Base-by-base conservation (phyloP, 2,329 filamentous ascomycete genomes). In the Boeremia lycopersici region DNA sequence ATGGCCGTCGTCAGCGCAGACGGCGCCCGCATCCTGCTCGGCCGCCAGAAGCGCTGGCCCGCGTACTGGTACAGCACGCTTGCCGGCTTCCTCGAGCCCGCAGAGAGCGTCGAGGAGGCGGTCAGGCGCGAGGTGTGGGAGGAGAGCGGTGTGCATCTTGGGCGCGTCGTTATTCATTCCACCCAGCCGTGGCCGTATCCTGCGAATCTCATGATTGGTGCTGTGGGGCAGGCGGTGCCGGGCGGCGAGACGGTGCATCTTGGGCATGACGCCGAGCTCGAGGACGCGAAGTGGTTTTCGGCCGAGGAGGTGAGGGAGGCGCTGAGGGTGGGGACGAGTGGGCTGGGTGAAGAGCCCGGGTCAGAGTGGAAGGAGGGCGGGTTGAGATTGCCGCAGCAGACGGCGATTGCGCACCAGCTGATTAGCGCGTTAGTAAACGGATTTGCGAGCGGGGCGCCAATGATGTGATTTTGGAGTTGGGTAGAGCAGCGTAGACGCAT, bases 321-420 rank as follows among this genome's bases (percentile, higher is more conserved):
- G 1, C 76, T 98, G 70, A 76, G 77, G 52, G 78, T 84, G 8
- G 89, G 90, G 0, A 86, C 86, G 0, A 88, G 86, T 72, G 82
- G 82, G 2, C 70, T 96, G 54, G 89, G 86, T 12, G 88, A 89
- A 36, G 72, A 79, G 1, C 78, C 88, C 1, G 84, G 85, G 0
- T 77, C 83, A 35, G 88, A 82, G 10, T 93, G 92, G 69, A 88
- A 86, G 71, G 86, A 93, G 72, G 92, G 91, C 0, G 85, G 82
- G 3, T 74, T 99, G 78, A 84, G 91, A 51, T 75, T 99, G 70
- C 95, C 95, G 40, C 91, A 92, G 2, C 79, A 82, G 54, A 96
- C 92, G 31, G 93, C 95, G 1, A 98, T 99, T 82, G 95, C 95
- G 13, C 90, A 98, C 74, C 89, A 93, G 72, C 77, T 98, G 70